Evolutionary conservation across 2,329 filamentous ascomycete species (phyloP).

Genomic region (Cladosporium oxysporum): DNA sequence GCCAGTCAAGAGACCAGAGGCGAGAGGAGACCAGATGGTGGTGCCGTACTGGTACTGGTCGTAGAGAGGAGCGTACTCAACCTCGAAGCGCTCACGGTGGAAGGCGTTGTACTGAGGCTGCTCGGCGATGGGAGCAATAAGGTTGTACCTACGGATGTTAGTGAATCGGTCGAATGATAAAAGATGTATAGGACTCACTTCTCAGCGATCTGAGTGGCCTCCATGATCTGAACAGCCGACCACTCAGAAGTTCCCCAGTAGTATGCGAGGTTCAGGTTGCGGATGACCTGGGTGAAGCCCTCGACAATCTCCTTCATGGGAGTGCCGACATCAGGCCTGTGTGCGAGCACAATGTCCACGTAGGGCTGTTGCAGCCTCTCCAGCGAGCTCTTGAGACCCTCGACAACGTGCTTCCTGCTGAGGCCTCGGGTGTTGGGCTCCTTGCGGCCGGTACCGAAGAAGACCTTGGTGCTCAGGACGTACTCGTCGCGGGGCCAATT

Average conservation of each 20-base stretch:
- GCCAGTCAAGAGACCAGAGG: slow-evolving; percentile 60
- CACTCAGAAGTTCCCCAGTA: slow-evolving; percentile 66
- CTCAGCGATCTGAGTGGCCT: slow-evolving; percentile 57
- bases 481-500: slow-evolving; percentile 52
- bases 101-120: slow-evolving; percentile 63
- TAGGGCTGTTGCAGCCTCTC: slow-evolving; percentile 64
- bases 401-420: slow-evolving; percentile 54
- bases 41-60: slow-evolving; percentile 60
- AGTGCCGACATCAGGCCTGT: slow-evolving; percentile 56
- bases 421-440: slow-evolving; percentile 58
- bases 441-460: slow-evolving; percentile 56
- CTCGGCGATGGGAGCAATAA: slow-evolving; percentile 58
- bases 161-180: background rate
- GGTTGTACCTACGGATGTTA: slow-evolving; percentile 47
- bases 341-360: slow-evolving; percentile 65
- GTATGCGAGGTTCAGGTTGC: slow-evolving; percentile 61
- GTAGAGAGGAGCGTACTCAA: slow-evolving; percentile 61
- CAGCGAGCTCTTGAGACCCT: slow-evolving; percentile 61
- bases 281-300: slow-evolving; percentile 53
- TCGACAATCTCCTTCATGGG: slow-evolving; percentile 59
- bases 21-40: slow-evolving; percentile 58
- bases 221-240: slow-evolving; percentile 60
- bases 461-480: slow-evolving; percentile 48
- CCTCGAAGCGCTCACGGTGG: slow-evolving; percentile 62
- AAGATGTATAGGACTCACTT: slow-evolving; percentile 28